These are phyloP conservation scores for Schizonepeta tenuifolia DNA, from an alignment of 257 asterid genomes.

Conservation along the genomic window DNA sequence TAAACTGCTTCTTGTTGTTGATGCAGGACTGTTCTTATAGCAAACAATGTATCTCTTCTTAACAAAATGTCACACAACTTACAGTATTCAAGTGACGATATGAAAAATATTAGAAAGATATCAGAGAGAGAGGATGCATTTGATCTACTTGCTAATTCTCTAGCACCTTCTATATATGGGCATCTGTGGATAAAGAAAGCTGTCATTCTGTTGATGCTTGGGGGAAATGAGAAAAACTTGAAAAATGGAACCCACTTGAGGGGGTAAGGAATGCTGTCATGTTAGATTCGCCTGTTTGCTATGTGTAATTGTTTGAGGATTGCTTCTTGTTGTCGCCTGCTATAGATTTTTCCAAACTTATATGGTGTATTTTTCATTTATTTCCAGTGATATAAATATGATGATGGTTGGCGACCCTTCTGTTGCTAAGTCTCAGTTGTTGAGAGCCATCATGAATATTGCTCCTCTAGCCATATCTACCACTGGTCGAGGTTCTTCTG, in stretches of 20 bases:
- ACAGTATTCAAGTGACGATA: constrained; percentile 71
- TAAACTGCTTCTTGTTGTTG: constrained; percentile 21
- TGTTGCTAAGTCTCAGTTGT: constrained; percentile 95
- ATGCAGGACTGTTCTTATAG: constrained; percentile 91
- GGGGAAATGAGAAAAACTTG: constrained; percentile 93
- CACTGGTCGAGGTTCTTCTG: constrained; percentile 98
- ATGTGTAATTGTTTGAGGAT: background rate
- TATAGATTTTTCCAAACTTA: constrained; percentile 20
- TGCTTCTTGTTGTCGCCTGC: constrained; percentile 2
- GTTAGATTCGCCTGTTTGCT: background rate
- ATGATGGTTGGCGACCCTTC: constrained; percentile 99
- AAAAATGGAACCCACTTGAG: constrained; percentile 96
- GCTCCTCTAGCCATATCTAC: constrained; percentile 98
- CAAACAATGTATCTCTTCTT: constrained; percentile 86
- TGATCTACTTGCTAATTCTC: constrained; percentile 83
- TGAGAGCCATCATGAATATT: constrained; percentile 94
- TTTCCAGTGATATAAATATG: constrained; percentile 89
- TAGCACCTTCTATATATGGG: constrained; percentile 96
- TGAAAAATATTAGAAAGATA: constrained; percentile 72
- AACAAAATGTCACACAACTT: constrained; percentile 79
- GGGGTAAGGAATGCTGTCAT: constrained; percentile 60
- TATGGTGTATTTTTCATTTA: constrained; percentile 18
- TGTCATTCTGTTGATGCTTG: constrained; percentile 88
- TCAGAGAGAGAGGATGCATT: constrained; percentile 78
- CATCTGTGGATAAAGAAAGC: constrained; percentile 96